Percentiles rank a stretch among this genome's conserved stretches.
Evolutionary conservation across 2,329 filamentous ascomycete species (phyloP).

Genomic region (Monosporascus sp.): DNA sequence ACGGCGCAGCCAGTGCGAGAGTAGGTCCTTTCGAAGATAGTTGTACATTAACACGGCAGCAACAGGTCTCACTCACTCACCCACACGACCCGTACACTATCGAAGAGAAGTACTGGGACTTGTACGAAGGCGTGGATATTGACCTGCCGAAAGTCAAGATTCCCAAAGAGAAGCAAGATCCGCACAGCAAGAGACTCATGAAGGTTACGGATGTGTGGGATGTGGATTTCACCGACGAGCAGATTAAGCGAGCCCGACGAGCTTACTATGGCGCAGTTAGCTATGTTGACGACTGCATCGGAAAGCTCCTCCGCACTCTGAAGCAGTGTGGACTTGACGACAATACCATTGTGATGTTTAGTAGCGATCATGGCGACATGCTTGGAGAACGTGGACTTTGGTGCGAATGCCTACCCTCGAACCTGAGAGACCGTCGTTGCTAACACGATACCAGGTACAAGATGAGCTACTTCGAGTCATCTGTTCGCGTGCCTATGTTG

Average conservation of each 20-base stretch:
- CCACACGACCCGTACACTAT: slow-evolving; percentile 95
- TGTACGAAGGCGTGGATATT: slow-evolving; percentile 86
- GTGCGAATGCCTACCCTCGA: slow-evolving; percentile 33
- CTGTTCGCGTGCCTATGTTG: slow-evolving; percentile 81
- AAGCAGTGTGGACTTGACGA: slow-evolving; percentile 75
- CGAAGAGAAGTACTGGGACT: slow-evolving; percentile 87
- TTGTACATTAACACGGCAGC: slow-evolving; percentile 3
- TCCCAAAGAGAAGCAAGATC: slow-evolving; percentile 74
- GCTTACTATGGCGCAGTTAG: slow-evolving; percentile 92
- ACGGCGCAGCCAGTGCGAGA: not conserved
- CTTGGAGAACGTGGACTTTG: slow-evolving; percentile 85
- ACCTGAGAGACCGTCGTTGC: not conserved
- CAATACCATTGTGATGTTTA: slow-evolving; percentile 88
- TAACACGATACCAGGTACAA: slow-evolving; percentile 57
- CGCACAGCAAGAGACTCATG: slow-evolving; percentile 80
- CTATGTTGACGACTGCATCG: slow-evolving; percentile 91
- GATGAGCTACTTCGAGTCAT: slow-evolving; percentile 95
- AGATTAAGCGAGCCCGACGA: slow-evolving; percentile 77
- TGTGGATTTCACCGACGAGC: slow-evolving; percentile 76
- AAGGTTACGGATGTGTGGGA: slow-evolving; percentile 85
- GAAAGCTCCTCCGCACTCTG: slow-evolving; percentile 71
- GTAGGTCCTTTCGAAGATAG: not conserved
- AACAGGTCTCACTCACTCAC: slow-evolving; percentile 77
- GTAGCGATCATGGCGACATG: slow-evolving; percentile 94
- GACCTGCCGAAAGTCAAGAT: slow-evolving; percentile 74